Evolutionary conservation across 169 alveolate species (phyloP), one percentile per base, ranked within the genome.

Genomic region (Perkinsus marinus): DNA sequence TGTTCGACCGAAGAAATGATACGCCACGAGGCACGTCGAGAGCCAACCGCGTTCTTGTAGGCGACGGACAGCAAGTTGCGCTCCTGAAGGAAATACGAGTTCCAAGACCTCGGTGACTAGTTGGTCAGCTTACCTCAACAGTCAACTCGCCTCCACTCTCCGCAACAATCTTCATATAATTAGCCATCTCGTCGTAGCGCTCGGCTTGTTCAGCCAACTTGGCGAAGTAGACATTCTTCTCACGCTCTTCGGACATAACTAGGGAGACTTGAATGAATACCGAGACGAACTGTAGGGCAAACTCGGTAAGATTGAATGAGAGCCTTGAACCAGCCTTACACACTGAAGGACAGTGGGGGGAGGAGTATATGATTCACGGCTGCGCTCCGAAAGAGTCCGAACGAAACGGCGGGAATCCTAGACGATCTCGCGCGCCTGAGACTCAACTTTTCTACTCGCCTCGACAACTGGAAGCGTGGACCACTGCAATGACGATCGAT

Each of bases 171-270:
- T 93, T 94, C 94, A 93, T 93, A 90, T 91, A 92, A 43, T 93
- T 93, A 57, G 96, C 97, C 99, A 96, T 98, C 94, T 99, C 99
- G 93, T 99, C 99, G 95, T 98, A 99, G 95, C 99, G 98, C 95
- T 98, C 99, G 43, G 99, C 99, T 96, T 99, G 99, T 96, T 99
- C 99, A 26, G 99, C 99, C 91, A 99, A 97, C 96, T 98, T 98
- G 91, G 99, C 98, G 91, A 95, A 95, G 92, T 96, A 96, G 68
- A 95, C 96, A 57, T 95, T 93, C 93, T 94, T 94, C n/a, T 93
- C 92, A 69, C 97, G 94, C 93, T 94, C 79, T 13, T 57, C 79
- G 22, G 79, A 13, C 79, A 57, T 57, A 30, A 19, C 22, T 16
- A 19, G 34, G 3, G 5, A 2, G 7, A 30, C 3, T 19, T 30